Conservation (phyloP, 179 eudicot genomes). For the Carnegiea gigantea region DNA sequence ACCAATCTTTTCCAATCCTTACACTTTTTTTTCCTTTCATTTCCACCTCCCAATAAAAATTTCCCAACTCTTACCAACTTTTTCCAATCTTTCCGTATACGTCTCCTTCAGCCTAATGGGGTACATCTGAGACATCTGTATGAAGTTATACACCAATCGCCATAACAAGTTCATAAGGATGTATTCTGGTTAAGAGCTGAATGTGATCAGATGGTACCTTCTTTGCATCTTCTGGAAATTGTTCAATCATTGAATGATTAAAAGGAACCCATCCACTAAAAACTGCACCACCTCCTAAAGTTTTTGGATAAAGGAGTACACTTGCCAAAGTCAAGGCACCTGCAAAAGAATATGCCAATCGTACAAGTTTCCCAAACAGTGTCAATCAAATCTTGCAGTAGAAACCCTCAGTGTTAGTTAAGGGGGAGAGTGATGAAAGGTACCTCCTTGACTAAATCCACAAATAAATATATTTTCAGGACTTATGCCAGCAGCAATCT, state of each 20-base stretch:
- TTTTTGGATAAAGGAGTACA: conserved; percentile 83
- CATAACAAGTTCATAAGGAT: background rate
- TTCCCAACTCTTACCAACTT: too few relatives aligned
- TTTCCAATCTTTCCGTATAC: too few relatives aligned
- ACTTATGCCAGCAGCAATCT: conserved; percentile 71
- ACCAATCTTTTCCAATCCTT: too few relatives aligned
- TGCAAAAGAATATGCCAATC: conserved; percentile 28
- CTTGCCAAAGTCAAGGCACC: conserved; percentile 99
- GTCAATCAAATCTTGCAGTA: background rate
- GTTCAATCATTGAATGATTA: conserved; percentile 58
- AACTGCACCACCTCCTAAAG: conserved; percentile 93
- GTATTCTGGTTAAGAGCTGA: background rate
- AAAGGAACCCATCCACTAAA: conserved; percentile 99
- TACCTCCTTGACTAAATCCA: conserved; percentile 99
- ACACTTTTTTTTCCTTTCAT: too few relatives aligned
- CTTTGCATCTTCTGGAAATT: conserved; percentile 68
- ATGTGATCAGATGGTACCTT: conserved; percentile 46
- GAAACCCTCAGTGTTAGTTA: background rate
- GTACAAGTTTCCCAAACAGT: background rate
- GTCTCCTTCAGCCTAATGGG: background rate
- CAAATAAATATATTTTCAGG: conserved; percentile 88
- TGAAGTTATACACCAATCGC: background rate
- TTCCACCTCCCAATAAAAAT: too few relatives aligned
- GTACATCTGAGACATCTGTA: background rate
- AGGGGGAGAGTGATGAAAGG: conserved; percentile 11